Conservation (phyloP, 2,329 filamentous ascomycete species). For the Aspergillus terreus region DNA sequence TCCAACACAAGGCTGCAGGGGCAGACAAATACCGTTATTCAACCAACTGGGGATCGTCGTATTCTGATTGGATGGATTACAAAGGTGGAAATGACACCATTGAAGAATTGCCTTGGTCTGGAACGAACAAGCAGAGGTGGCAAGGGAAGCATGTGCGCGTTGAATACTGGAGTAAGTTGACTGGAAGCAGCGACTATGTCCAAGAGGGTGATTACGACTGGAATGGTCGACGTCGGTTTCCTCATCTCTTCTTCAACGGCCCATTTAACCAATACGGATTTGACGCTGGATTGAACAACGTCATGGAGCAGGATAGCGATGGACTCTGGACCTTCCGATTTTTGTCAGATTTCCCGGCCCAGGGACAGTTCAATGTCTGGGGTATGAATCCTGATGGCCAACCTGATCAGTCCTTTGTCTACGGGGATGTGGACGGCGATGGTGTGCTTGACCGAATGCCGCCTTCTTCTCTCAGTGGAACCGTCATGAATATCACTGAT, state of each 20-base stretch:
- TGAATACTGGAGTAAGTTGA: constrained; percentile 59
- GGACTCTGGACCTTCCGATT: constrained; percentile 58
- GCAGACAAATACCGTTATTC: constrained; percentile 62
- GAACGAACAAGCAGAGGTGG: constrained; percentile 58
- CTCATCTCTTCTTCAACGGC: constrained; percentile 61
- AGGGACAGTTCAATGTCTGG: constrained; percentile 63
- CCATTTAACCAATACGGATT: constrained; percentile 63
- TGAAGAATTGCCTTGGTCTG: constrained; percentile 52
- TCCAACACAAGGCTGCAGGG: constrained; percentile 59
- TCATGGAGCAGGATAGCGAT: constrained; percentile 49
- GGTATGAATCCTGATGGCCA: constrained; percentile 62
- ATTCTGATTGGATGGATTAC: constrained; percentile 58
- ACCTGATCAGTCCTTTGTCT: constrained; percentile 57
- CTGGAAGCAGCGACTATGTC: constrained; percentile 58
- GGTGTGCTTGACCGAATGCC: constrained; percentile 59
- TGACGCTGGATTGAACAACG: constrained; percentile 56
- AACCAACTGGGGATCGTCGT: constrained; percentile 58
- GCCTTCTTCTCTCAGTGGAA: constrained; percentile 53
- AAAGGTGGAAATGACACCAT: constrained; percentile 49
- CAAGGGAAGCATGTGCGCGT: constrained; percentile 59
- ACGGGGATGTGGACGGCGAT: constrained; percentile 61
- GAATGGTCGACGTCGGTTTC: constrained; percentile 50
- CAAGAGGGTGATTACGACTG: constrained; percentile 56
- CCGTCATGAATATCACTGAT: constrained; percentile 58
- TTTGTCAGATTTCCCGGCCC: constrained; percentile 61